phyloP scores from a whole-genome alignment of 2,329 filamentous ascomycete species.

The Cucurbitaria berberidis region DNA sequence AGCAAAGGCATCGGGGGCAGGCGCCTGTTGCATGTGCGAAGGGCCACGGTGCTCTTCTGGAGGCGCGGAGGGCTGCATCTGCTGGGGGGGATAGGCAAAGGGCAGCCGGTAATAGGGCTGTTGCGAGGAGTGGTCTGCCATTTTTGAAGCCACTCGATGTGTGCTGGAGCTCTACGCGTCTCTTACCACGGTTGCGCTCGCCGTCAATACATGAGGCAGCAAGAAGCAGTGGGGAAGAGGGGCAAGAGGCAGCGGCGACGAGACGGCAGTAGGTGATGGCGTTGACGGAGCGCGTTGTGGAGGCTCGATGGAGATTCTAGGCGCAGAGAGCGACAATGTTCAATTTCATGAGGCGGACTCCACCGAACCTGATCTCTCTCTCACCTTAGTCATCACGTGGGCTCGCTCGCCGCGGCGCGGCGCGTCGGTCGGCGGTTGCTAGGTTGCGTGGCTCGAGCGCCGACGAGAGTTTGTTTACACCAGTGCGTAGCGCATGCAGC shows the following conservation, averaged over 20 bases:
- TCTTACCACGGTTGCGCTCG: constrained; percentile 16
- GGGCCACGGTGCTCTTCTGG: constrained; percentile 12
- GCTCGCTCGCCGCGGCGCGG: constrained; percentile 1
- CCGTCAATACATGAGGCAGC: constrained; percentile 21
- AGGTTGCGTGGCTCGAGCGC: constrained; percentile 12
- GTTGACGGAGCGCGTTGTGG: constrained; percentile 9
- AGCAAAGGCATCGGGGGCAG: constrained; percentile 20
- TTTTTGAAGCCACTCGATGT: constrained; percentile 17
- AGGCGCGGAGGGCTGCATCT: constrained; percentile 11
- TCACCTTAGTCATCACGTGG: constrained; percentile 11
- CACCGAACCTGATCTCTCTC: too few relatives aligned
- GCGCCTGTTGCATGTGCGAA: constrained; percentile 18
- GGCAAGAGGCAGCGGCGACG: constrained; percentile 7
- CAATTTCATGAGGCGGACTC: constrained; percentile 9
- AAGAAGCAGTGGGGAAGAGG: not conserved
- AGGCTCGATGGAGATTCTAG: not conserved
- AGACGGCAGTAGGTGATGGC: constrained; percentile 1
- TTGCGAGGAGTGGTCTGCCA: constrained; percentile 42
- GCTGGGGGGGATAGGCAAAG: constrained; percentile 27
- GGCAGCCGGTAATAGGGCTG: constrained; percentile 33
- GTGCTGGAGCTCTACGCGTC: constrained; percentile 21
- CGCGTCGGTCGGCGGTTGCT: constrained; percentile 17
- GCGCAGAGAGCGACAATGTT: not conserved
- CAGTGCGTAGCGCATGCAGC: constrained; percentile 12
- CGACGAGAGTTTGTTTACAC: constrained; percentile 13